Percentiles rank a stretch among this genome's conserved stretches.
Conservation (phyloP, 108 stramenopile species). For the Phaeodactylum tricornutum region DNA sequence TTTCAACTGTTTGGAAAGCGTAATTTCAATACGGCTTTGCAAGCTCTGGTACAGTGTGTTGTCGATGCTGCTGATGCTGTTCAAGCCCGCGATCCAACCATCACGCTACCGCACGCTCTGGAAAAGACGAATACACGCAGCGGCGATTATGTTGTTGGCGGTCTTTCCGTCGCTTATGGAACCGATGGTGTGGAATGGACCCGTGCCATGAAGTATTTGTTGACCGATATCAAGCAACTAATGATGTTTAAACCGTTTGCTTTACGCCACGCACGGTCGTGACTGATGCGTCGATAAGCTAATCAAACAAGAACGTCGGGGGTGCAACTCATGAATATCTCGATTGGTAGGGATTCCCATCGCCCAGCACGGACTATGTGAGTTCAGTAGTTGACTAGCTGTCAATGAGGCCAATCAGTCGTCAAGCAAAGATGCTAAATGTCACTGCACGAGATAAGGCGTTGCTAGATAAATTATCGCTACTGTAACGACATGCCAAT, state of each 20-base stretch:
- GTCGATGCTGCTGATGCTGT: slow-evolving; percentile 35
- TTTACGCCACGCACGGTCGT: no score
- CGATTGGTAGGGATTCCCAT: neutral
- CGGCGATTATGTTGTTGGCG: slow-evolving; percentile 36
- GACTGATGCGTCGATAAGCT: slow-evolving; percentile 27
- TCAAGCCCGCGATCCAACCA: slow-evolving; percentile 52
- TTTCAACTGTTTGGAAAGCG: slow-evolving; percentile 49
- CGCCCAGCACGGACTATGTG: slow-evolving; percentile 1
- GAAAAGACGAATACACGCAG: slow-evolving; percentile 6
- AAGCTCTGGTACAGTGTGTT: slow-evolving; percentile 52
- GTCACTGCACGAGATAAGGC: no score
- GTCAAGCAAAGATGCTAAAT: neutral
- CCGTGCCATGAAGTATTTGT: slow-evolving; percentile 60
- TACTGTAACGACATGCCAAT: no score
- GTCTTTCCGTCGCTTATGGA: slow-evolving; percentile 38
- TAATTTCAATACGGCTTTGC: slow-evolving; percentile 67
- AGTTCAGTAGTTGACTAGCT: neutral
- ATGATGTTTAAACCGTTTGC: slow-evolving; percentile 37
- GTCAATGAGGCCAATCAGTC: neutral
- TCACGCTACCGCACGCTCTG: slow-evolving; percentile 54
- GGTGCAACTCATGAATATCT: neutral
- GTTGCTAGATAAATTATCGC: no score
- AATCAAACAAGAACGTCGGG: neutral
- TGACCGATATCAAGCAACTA: slow-evolving; percentile 70
- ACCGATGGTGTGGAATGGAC: slow-evolving; percentile 61